These are phyloP conservation scores for Phytophthora melonis DNA, from an alignment of 352 stramenopile species.

Conservation along the genomic window DNA sequence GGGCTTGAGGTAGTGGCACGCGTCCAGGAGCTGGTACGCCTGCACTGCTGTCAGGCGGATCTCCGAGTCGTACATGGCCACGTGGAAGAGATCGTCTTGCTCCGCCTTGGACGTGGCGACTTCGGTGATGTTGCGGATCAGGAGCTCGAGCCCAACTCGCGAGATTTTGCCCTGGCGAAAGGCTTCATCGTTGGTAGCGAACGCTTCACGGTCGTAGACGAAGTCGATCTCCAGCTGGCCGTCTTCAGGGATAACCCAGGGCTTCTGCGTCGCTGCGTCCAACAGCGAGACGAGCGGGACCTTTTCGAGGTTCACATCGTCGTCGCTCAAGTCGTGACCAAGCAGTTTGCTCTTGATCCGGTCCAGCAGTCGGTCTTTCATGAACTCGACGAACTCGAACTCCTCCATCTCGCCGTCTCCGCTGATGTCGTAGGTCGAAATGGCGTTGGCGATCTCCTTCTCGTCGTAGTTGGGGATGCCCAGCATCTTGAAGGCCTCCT, in stretches of 20 bases:
- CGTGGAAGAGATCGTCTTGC: constrained; percentile 80
- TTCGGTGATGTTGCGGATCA: constrained; percentile 78
- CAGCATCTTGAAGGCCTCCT: constrained; percentile 79
- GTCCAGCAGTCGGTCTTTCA: constrained; percentile 71
- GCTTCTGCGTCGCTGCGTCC: constrained; percentile 62
- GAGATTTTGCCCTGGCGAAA: constrained; percentile 66
- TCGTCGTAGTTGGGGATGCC: constrained; percentile 68
- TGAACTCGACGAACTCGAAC: constrained; percentile 85
- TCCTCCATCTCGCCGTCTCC: constrained; percentile 84
- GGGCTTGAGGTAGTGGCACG: constrained; percentile 69
- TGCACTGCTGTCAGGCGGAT: constrained; percentile 82
- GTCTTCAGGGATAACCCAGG: constrained; percentile 72
- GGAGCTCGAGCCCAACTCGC: constrained; percentile 69
- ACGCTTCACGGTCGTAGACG: constrained; percentile 79
- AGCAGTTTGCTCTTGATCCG: constrained; percentile 66
- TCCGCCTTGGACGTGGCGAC: constrained; percentile 66
- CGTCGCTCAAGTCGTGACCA: constrained; percentile 16
- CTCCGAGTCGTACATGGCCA: constrained; percentile 82
- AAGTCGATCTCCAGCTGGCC: constrained; percentile 82
- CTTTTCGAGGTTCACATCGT: constrained; percentile 8
- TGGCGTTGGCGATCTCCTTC: constrained; percentile 68
- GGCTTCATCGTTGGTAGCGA: constrained; percentile 64
- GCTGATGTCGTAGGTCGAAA: constrained; percentile 79
- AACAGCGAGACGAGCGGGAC: constrained; percentile 46
- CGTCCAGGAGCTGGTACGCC: constrained; percentile 84